Evolutionary conservation across 2,329 filamentous ascomycete genomes (phyloP), one percentile per base, ranked within the genome.

Genomic region (Neospermospora avenae): DNA sequence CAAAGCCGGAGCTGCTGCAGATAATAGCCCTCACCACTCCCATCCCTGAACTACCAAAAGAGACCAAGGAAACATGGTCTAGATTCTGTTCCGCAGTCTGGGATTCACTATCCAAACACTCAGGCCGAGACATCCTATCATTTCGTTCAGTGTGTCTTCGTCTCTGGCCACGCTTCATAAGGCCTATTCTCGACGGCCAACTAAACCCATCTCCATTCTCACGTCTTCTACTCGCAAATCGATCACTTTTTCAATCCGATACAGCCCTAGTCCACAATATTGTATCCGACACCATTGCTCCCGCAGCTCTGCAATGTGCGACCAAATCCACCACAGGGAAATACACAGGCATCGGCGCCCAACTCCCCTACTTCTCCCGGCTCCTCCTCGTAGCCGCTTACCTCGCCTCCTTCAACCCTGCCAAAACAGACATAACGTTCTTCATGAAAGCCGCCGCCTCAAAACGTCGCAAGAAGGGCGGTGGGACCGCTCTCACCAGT

Each of bases 111-210:
- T 85, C 88, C 52, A 90, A 88, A 64, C 86, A 91, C 49, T 91
- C 91, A 3, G 89, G 89, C 0, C 86, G 92, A 53, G 92, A 93
- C 39, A 80, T 98, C 14, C 81, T 88, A 1, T 83, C 84, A 11
- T 92, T 96, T 67, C 81, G 79, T 3, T 82, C 84, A 37, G 84
- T 88, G 53, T 92, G 89, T 70, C 75, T 84, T 52, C 84, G 86
- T 45, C 81, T 98, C 20, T 99, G 95, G 95, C 86, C 88, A 11
- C 83, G 86, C 3, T 98, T 99, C 74, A 87, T 90, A 0, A 82
- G 84, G 6, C 93, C 93, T 0, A 83, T 98, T 24, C 75, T 87
- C 1, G 84, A 86, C 1, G 89, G 89, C n/a, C 56, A 61, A 20
- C 86, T 88, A 68, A 82, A 83, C 1, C 85, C 89, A 10, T 87